Conservation (phyloP, 768 basidiomycete species). For the Tylopilus sp. region DNA sequence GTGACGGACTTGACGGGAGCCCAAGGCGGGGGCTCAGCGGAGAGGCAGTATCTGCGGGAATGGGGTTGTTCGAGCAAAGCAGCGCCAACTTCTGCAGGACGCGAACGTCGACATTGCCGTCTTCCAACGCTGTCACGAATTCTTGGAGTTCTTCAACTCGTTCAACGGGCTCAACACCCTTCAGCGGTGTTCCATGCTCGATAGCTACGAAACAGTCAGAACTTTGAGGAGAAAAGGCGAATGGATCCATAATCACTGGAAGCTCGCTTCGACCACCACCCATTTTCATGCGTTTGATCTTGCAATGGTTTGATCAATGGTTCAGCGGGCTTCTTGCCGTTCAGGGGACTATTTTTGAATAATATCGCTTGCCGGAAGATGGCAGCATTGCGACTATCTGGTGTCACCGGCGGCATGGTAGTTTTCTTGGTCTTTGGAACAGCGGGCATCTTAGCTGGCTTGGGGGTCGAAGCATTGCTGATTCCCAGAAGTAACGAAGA, state of each 20-base stretch:
- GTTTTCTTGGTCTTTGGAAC: slow-evolving; percentile 33
- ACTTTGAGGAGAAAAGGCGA: background rate
- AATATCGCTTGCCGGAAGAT: slow-evolving; percentile 73
- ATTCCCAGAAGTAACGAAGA: slow-evolving; percentile 49
- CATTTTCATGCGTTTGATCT: slow-evolving; percentile 63
- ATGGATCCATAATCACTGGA: slow-evolving; percentile 46
- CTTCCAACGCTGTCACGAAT: slow-evolving; percentile 52
- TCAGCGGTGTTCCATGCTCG: slow-evolving; percentile 45
- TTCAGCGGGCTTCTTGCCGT: slow-evolving; percentile 45
- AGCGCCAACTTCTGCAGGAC: slow-evolving; percentile 64
- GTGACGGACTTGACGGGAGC: slow-evolving; percentile 56
- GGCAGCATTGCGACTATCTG: slow-evolving; percentile 51
- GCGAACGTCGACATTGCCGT: slow-evolving; percentile 47
- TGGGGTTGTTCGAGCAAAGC: slow-evolving; percentile 59
- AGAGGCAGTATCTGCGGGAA: slow-evolving; percentile 40
- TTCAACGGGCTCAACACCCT: slow-evolving; percentile 37
- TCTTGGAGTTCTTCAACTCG: slow-evolving; percentile 48
- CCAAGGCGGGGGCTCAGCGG: slow-evolving; percentile 51
- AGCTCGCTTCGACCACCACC: slow-evolving; percentile 84
- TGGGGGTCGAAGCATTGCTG: slow-evolving; percentile 36
- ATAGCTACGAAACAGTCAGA: slow-evolving; percentile 29
- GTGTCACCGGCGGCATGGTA: slow-evolving; percentile 54
- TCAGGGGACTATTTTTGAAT: slow-evolving; percentile 78
- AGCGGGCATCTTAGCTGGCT: slow-evolving; percentile 34
- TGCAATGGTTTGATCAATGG: slow-evolving; percentile 68